Conservation (phyloP, 768 basidiomycete genomes). For the Nidularia pulvinata region DNA sequence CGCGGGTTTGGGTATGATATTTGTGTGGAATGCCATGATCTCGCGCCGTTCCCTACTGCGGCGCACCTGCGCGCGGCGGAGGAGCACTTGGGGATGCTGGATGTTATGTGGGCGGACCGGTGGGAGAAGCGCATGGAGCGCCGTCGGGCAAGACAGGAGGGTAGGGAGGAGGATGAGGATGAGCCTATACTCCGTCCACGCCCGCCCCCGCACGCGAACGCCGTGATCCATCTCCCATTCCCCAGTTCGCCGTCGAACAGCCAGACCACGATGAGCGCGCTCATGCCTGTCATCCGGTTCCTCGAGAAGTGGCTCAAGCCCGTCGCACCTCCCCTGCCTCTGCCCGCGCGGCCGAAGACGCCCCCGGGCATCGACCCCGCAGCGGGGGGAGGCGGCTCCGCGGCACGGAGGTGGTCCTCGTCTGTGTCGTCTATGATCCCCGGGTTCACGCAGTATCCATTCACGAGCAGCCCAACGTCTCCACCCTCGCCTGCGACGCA, state of each 20-base stretch:
- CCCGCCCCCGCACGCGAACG: constrained; percentile 71
- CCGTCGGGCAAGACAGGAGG: constrained; percentile 6
- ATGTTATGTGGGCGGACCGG: constrained; percentile 62
- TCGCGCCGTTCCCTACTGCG: constrained; percentile 70
- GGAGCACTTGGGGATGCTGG: constrained; percentile 69
- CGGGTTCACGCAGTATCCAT: constrained; percentile 25
- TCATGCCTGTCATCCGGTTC: constrained; percentile 68
- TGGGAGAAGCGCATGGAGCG: constrained; percentile 17
- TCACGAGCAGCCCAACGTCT: not conserved
- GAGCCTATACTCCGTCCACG: constrained; percentile 43
- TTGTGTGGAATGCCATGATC: constrained; percentile 87
- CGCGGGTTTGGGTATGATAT: constrained; percentile 77
- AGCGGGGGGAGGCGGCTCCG: constrained; percentile 6
- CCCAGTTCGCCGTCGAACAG: constrained; percentile 65
- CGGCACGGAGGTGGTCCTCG: constrained; percentile 37
- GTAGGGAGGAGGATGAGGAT: constrained; percentile 10
- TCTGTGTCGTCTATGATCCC: constrained; percentile 37
- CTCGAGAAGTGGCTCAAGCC: constrained; percentile 67
- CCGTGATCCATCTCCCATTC: constrained; percentile 75
- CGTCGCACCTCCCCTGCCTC: constrained; percentile 17
- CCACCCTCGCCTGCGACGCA: constrained; percentile 14
- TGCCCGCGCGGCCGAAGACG: constrained; percentile 1
- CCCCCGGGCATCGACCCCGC: constrained; percentile 2
- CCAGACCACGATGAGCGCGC: constrained; percentile 48
- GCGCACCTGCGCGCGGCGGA: constrained; percentile 73